phyloP scores from a whole-genome alignment of 179 eudicot species.

The Sideroxylon spinosum region DNA sequence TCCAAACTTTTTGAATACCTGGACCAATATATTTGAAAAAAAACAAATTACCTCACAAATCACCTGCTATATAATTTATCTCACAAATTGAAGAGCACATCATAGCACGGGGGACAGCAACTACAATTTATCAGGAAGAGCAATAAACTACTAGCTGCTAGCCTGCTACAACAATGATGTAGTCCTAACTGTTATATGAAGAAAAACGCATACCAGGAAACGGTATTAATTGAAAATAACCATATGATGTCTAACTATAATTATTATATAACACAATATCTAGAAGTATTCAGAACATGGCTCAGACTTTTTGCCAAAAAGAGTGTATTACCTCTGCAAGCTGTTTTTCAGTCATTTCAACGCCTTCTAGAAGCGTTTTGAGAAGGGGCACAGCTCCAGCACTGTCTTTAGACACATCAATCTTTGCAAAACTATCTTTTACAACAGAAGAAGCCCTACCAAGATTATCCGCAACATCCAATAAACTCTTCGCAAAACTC shows the following conservation, averaged over 20 bases:
- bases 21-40: constrained; percentile 16
- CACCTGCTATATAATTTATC: background rate
- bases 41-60: background rate
- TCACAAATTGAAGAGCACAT: background rate
- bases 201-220: background rate
- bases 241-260: background rate
- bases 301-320: background rate
- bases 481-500: constrained; percentile 85
- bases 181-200: too few species aligned
- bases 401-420: constrained; percentile 64
- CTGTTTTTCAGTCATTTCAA: constrained; percentile 98
- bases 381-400: constrained; percentile 75
- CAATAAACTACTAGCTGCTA: background rate
- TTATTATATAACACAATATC: background rate
- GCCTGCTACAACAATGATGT: background rate
- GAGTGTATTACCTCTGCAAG: constrained; percentile 58
- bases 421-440: constrained; percentile 70
- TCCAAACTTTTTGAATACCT: constrained; percentile 88
- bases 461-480: constrained; percentile 97
- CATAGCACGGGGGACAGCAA: background rate
- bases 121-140: background rate
- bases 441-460: constrained; percentile 79
- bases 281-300: background rate
- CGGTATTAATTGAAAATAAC: too few species aligned
- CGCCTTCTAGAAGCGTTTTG: constrained; percentile 86